A percentile compares a stretch with the other conserved stretches of the same genome.
These are phyloP conservation scores for Rubus idaeus DNA, from an alignment of 306 rosid genomes.

Conservation along the genomic window DNA sequence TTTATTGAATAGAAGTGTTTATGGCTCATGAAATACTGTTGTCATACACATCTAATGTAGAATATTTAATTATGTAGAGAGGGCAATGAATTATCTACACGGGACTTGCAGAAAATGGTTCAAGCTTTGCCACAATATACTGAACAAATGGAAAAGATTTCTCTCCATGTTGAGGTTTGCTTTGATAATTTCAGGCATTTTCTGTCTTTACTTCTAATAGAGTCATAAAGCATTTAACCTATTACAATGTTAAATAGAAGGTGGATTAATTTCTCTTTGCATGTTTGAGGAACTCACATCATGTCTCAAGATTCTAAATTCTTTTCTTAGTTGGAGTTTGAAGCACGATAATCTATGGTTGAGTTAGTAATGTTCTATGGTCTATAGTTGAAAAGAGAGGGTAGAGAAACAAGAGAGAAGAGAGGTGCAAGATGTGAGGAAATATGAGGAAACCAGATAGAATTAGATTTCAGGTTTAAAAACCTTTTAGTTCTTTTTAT, in stretches of 20 bases:
- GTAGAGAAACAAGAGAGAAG: not conserved
- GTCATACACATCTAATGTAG: slow-evolving; percentile 12
- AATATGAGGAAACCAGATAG: not conserved
- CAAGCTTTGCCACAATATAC: slow-evolving; percentile 97
- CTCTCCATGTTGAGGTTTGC: slow-evolving; percentile 92
- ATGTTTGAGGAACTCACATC: not conserved
- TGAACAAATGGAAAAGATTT: slow-evolving; percentile 87
- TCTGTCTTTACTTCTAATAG: not conserved
- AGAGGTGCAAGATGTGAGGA: not conserved
- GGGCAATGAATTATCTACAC: slow-evolving; percentile 77
- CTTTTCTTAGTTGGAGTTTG: not conserved
- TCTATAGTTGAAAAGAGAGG: not conserved
- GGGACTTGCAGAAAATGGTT: slow-evolving; percentile 96
- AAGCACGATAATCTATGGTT: not conserved
- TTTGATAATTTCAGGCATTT: not conserved
- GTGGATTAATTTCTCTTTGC: not conserved
- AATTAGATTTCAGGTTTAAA: not conserved
- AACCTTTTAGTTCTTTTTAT: not conserved
- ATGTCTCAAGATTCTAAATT: not conserved
- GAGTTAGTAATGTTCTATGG: not conserved
- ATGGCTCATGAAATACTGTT: not conserved
- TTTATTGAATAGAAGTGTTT: not conserved
- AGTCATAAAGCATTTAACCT: not conserved
- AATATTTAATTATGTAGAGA: slow-evolving; percentile 56
- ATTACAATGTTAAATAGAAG: not conserved